Evolutionary conservation across 2,329 filamentous ascomycete species (phyloP).

Genomic region (Sporothrix pseudoabietina): DNA sequence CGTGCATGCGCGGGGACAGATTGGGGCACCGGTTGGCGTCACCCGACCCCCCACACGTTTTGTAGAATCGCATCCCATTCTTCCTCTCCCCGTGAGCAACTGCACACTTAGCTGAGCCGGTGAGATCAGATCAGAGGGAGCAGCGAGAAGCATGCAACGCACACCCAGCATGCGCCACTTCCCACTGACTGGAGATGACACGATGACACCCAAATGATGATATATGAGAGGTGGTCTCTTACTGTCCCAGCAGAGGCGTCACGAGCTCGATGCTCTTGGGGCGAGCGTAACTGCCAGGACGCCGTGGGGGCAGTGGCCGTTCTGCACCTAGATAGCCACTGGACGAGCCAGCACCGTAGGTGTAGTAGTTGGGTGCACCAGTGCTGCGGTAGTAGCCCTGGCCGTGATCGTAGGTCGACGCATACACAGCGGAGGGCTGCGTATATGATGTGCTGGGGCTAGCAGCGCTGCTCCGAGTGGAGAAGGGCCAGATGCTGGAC

Average conservation of each 20-base stretch:
- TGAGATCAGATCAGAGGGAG: neutral
- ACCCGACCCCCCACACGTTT: slow-evolving; percentile 7
- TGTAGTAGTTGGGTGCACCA: slow-evolving; percentile 47
- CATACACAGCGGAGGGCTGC: slow-evolving; percentile 49
- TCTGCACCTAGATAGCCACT: slow-evolving; percentile 46
- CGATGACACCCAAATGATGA: neutral
- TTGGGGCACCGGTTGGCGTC: slow-evolving; percentile 15
- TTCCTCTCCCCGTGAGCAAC: neutral
- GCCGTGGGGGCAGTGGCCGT: slow-evolving; percentile 59
- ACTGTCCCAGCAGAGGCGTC: slow-evolving; percentile 60
- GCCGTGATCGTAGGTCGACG: slow-evolving; percentile 56
- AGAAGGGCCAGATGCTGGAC: slow-evolving; percentile 57
- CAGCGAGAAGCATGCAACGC: neutral
- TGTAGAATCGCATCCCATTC: neutral
- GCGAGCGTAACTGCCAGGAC: slow-evolving; percentile 56
- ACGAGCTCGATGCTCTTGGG: slow-evolving; percentile 66
- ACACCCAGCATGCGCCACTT: slow-evolving; percentile 11
- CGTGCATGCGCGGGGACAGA: slow-evolving; percentile 19
- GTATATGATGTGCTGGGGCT: slow-evolving; percentile 58
- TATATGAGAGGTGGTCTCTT: slow-evolving; percentile 15
- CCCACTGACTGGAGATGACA: neutral
- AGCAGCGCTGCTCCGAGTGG: slow-evolving; percentile 52
- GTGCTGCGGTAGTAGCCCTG: slow-evolving; percentile 43
- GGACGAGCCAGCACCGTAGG: slow-evolving; percentile 38
- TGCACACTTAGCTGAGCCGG: neutral